Percentiles rank a stretch among this genome's conserved stretches.
Evolutionary conservation across 2,329 filamentous ascomycete species (phyloP).

Genomic region (Sclerotinia nivalis): DNA sequence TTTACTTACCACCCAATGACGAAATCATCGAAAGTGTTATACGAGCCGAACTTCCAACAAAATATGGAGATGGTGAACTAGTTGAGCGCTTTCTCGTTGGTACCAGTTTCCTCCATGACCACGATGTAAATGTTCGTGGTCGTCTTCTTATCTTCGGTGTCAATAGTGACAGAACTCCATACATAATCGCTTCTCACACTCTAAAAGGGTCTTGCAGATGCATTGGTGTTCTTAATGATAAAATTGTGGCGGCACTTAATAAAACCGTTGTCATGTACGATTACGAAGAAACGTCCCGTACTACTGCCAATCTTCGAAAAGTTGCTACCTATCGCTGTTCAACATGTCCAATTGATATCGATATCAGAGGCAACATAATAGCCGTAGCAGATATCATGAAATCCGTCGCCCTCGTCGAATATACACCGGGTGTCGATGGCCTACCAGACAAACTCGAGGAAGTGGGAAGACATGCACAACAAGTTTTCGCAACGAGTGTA

Average conservation of each 20-base stretch:
- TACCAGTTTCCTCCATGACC: slow-evolving; percentile 67
- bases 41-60: slow-evolving; percentile 68
- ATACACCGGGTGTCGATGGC: slow-evolving; percentile 57
- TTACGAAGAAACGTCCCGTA: slow-evolving; percentile 58
- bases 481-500: slow-evolving; percentile 79
- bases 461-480: slow-evolving; percentile 76
- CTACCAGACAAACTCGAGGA: slow-evolving; percentile 67
- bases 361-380: slow-evolving; percentile 72
- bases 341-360: slow-evolving; percentile 80
- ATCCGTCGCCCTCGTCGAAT: slow-evolving; percentile 78
- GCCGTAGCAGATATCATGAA: slow-evolving; percentile 94
- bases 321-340: slow-evolving; percentile 76
- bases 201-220: slow-evolving; percentile 81
- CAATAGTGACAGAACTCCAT: slow-evolving; percentile 70
- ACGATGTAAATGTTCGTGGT: slow-evolving; percentile 60
- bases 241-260: slow-evolving; percentile 82
- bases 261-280: slow-evolving; percentile 73
- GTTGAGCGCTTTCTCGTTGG: slow-evolving; percentile 88
- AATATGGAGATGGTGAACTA: slow-evolving; percentile 53
- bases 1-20: slow-evolving; percentile 52
- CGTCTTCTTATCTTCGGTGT: slow-evolving; percentile 85
- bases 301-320: slow-evolving; percentile 62
- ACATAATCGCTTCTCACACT: slow-evolving; percentile 66
- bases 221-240: slow-evolving; percentile 70
- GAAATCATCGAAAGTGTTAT: slow-evolving; percentile 88